phyloP scores from a whole-genome alignment of 306 rosid species.

The Albizia julibrissin region DNA sequence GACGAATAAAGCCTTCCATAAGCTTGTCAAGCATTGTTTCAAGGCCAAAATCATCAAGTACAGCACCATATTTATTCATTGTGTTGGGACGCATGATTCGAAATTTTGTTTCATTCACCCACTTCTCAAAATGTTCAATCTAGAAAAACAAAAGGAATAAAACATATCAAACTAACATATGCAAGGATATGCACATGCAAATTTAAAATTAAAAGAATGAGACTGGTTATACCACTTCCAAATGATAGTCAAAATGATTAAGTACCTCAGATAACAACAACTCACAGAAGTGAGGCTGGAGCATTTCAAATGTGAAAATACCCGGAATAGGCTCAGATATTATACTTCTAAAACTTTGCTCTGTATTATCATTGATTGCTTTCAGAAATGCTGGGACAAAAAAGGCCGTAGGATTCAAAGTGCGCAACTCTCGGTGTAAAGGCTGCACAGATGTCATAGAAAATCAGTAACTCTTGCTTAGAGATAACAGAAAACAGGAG shows the following conservation, averaged over 20 bases:
- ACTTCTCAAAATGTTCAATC: conserved; percentile 87
- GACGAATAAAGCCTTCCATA: conserved; percentile 76
- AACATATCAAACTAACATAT: conserved; percentile 11
- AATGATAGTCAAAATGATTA: conserved; percentile 32
- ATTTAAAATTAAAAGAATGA: conserved; percentile 29
- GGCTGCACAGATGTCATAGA: conserved; percentile 53
- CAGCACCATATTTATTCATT: conserved; percentile 89
- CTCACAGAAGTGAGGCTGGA: conserved; percentile 75
- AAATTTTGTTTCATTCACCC: conserved; percentile 76
- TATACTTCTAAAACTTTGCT: conserved; percentile 74
- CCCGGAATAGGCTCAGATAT: conserved; percentile 75
- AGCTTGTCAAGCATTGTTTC: conserved; percentile 91
- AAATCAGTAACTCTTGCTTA: conserved; percentile 20
- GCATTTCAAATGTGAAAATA: conserved; percentile 78
- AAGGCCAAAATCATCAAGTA: conserved; percentile 95
- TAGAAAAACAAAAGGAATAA: conserved; percentile 44
- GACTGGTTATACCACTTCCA: conserved; percentile 15
- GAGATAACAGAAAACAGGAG: conserved; percentile 5
- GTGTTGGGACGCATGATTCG: conserved; percentile 96
- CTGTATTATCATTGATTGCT: conserved; percentile 76
- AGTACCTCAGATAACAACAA: conserved; percentile 82
- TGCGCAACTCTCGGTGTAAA: conserved; percentile 61
- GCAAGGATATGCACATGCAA: conserved; percentile 1
- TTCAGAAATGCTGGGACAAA: conserved; percentile 83
- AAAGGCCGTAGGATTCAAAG: conserved; percentile 61